These are phyloP conservation scores for Hypoxylon sp. DNA, from an alignment of 2,329 filamentous ascomycete species.

Conservation along the genomic window DNA sequence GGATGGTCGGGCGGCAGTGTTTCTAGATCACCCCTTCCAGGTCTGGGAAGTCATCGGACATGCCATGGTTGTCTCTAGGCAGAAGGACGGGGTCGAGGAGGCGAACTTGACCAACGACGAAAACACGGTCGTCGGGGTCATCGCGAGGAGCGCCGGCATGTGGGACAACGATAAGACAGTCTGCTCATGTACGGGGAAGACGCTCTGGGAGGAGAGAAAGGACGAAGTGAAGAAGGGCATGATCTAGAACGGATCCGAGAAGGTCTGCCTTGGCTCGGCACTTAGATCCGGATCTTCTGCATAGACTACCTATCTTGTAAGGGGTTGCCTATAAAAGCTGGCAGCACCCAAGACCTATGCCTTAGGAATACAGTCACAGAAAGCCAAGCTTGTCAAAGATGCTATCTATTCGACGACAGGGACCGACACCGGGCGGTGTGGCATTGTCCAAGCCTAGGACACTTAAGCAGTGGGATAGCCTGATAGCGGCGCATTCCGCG, in stretches of 20 bases:
- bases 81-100: constrained; percentile 61
- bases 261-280: constrained; percentile 41
- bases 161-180: constrained; percentile 99
- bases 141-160: constrained; percentile 94
- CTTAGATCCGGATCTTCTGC: constrained; percentile 11
- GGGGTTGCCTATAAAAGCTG: constrained; percentile 6
- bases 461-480: constrained; percentile 1
- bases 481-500: constrained; percentile 10
- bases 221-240: constrained; percentile 92
- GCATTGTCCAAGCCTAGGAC: constrained; percentile 5
- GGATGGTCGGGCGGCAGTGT: constrained; percentile 78
- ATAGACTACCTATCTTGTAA: background rate
- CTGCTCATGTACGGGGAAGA: constrained; percentile 97
- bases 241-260: constrained; percentile 63
- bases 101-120: constrained; percentile 75
- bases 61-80: constrained; percentile 82
- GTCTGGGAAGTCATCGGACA: constrained; percentile 97
- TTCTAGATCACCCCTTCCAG: constrained; percentile 82
- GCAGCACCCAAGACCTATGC: constrained; percentile 7
- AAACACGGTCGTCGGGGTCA: constrained; percentile 88
- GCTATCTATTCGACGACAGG: constrained; percentile 2
- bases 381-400: constrained; percentile 1
- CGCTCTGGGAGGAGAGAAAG: constrained; percentile 94
- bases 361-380: background rate
- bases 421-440: too few relatives aligned